phyloP scores from a whole-genome alignment of 306 rosid species.

The Cucurbita moschata region DNA sequence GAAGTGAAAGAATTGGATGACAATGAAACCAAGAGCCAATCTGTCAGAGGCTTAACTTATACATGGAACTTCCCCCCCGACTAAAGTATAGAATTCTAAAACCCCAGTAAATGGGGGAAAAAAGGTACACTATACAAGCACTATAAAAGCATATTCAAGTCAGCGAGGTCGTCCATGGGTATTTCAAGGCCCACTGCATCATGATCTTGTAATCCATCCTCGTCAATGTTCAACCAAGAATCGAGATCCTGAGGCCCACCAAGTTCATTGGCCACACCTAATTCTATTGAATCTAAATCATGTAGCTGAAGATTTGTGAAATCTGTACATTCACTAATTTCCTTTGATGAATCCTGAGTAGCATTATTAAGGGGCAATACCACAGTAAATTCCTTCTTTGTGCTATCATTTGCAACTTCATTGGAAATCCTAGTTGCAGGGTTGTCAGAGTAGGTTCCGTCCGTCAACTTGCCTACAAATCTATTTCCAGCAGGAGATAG shows the following conservation, averaged over 20 bases:
- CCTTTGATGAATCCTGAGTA: constrained; percentile 19
- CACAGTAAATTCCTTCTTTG: constrained; percentile 13
- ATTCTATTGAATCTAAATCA: constrained; percentile 54
- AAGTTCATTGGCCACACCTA: constrained; percentile 44
- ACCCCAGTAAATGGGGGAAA: constrained; percentile 23
- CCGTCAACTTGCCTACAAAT: constrained; percentile 26
- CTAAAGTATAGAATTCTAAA: constrained; percentile 22
- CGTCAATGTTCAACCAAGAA: constrained; percentile 58
- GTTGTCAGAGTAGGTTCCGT: constrained; percentile 18
- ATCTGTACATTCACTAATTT: constrained; percentile 28
- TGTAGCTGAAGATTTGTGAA: constrained; percentile 24
- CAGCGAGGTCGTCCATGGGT: constrained; percentile 88
- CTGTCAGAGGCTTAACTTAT: constrained; percentile 40
- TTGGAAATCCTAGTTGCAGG: constrained; percentile 24
- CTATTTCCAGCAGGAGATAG: constrained; percentile 48
- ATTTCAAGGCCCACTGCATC: constrained; percentile 51
- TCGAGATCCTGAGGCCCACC: constrained; percentile 47
- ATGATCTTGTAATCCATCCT: constrained; percentile 44
- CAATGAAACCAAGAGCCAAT: constrained; percentile 55
- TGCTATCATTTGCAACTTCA: constrained; percentile 17
- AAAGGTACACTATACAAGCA: constrained; percentile 21
- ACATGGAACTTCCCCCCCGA: constrained; percentile 39
- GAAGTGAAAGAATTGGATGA: constrained; percentile 49
- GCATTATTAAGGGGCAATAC: constrained; percentile 16
- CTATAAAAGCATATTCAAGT: constrained; percentile 41